A percentile compares a stretch with the other conserved stretches of the same genome.
Conservation (phyloP, 2,329 filamentous ascomycete genomes). For the Exophiala sp. region DNA sequence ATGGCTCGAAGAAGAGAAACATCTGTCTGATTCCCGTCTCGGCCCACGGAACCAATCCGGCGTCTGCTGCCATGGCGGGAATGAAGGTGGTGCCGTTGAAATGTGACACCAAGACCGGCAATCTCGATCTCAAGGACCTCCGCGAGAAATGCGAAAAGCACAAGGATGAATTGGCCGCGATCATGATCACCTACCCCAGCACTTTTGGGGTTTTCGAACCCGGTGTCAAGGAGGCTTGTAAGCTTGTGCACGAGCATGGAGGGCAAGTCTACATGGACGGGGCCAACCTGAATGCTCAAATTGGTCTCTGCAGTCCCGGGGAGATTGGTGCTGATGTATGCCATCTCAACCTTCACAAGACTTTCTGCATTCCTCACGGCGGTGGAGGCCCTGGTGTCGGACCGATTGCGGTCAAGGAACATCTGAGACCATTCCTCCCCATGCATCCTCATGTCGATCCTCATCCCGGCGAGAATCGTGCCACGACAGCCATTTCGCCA, state of each 20-base stretch:
- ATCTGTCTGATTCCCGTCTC: slow-evolving; percentile 93
- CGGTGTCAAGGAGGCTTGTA: slow-evolving; percentile 74
- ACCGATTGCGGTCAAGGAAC: slow-evolving; percentile 82
- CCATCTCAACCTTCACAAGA: slow-evolving; percentile 97
- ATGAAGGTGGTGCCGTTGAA: slow-evolving; percentile 92
- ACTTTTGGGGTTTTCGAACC: slow-evolving; percentile 96
- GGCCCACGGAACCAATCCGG: slow-evolving; percentile 92
- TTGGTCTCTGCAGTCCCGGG: slow-evolving; percentile 87
- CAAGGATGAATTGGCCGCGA: slow-evolving; percentile 75
- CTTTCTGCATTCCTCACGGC: slow-evolving; percentile 95
- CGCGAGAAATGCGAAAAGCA: slow-evolving; percentile 85
- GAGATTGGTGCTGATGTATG: slow-evolving; percentile 95
- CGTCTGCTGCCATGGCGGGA: slow-evolving; percentile 89
- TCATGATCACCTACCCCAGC: slow-evolving; percentile 96
- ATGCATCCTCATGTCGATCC: slow-evolving; percentile 57
- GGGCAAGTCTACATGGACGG: slow-evolving; percentile 98
- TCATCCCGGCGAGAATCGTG: slow-evolving; percentile 27
- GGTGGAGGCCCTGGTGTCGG: slow-evolving; percentile 91
- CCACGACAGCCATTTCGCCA: slow-evolving; percentile 54
- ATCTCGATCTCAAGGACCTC: slow-evolving; percentile 80
- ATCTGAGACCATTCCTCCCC: slow-evolving; percentile 71
- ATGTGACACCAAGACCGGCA: slow-evolving; percentile 79
- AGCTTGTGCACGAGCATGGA: slow-evolving; percentile 77
- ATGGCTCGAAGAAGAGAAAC: slow-evolving; percentile 64
- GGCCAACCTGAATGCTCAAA: slow-evolving; percentile 97